Evolutionary conservation across 257 asterid genomes (phyloP).

Genomic region (Solanum paucissectum): DNA sequence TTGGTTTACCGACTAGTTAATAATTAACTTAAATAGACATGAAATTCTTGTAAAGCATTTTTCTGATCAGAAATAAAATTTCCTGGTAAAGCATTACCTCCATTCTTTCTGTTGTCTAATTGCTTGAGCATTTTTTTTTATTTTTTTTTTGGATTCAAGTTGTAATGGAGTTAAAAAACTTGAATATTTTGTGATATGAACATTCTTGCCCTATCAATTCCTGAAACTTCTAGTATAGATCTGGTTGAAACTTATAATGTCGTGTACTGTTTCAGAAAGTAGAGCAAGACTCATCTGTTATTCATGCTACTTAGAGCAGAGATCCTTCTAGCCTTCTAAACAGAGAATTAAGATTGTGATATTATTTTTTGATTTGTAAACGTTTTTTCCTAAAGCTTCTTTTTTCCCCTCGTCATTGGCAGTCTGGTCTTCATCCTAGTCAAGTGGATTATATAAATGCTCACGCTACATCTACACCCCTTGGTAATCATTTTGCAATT

Average conservation of each 20-base stretch:
- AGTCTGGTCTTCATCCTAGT: constrained; percentile 69
- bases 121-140: neutral
- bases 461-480: constrained; percentile 94
- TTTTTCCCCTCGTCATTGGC: constrained; percentile 18
- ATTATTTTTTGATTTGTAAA: neutral
- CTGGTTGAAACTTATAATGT: neutral
- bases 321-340: neutral
- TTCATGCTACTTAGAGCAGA: neutral
- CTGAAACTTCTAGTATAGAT: neutral
- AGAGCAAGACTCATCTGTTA: neutral
- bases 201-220: neutral
- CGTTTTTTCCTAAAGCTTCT: neutral
- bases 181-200: neutral
- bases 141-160: neutral
- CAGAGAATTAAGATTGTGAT: neutral
- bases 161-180: neutral
- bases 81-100: neutral
- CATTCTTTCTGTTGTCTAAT: neutral
- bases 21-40: neutral
- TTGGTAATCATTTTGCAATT: constrained; percentile 41
- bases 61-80: neutral
- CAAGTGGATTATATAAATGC: constrained; percentile 94
- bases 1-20: neutral
- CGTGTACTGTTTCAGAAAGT: neutral
- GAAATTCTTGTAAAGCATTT: neutral